A percentile compares a stretch with the other conserved stretches of the same genome.
phyloP scores from a whole-genome alignment of 176 grass and related monocot genomes.

The Carex parvula region DNA sequence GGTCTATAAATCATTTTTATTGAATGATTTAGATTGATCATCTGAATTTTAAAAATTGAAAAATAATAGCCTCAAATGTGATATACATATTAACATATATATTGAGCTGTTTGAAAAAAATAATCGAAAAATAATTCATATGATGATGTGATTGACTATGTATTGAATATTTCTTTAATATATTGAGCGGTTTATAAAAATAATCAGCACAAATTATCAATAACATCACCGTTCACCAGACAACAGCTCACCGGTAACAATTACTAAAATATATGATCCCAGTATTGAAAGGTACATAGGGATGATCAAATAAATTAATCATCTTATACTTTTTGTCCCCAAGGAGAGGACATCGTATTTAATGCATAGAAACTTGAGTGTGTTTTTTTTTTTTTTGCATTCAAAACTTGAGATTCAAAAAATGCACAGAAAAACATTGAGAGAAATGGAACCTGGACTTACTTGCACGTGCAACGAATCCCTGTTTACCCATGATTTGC shows the following conservation, averaged over 20 bases:
- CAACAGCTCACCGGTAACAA: background rate
- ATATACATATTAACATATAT: too few relatives aligned
- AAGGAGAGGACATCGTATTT: background rate
- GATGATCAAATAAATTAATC: constrained; percentile 22
- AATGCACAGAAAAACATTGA: constrained; percentile 22
- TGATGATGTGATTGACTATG: too few relatives aligned
- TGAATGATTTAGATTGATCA: too few relatives aligned
- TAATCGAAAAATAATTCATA: background rate
- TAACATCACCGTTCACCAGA: background rate
- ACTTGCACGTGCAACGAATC: constrained; percentile 2
- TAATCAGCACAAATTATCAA: background rate
- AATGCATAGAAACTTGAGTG: constrained; percentile 23
- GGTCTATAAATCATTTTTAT: too few relatives aligned
- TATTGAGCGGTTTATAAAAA: background rate
- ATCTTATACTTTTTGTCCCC: constrained; percentile 25
- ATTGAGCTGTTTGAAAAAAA: background rate
- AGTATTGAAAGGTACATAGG: constrained; percentile 3
- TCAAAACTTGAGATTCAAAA: constrained; percentile 5
- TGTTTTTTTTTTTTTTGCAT: too few relatives aligned
- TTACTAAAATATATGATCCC: background rate
- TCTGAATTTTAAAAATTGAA: background rate
- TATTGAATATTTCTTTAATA: too few relatives aligned
- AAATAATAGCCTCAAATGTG: background rate
- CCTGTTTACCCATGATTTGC: background rate
- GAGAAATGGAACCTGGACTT: constrained; percentile 17